Evolutionary conservation across 805 yeast genomes (phyloP), one percentile per base, ranked within the genome.

Genomic region (Kluyveromyces wickerhamii): DNA sequence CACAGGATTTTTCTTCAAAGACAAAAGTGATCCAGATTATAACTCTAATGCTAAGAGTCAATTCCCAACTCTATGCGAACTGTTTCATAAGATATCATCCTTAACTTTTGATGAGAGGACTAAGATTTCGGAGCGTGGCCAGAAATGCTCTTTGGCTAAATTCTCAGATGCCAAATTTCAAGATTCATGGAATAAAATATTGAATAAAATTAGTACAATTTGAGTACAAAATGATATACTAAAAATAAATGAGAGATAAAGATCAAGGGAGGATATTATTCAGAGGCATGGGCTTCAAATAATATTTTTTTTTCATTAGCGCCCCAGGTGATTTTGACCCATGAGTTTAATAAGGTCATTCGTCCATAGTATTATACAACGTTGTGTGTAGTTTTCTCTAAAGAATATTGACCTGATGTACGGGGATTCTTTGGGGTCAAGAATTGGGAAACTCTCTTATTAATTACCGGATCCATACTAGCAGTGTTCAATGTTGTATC

Each of bases 1-100:
- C 38, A 69, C 85, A 0, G 97, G 97, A 0, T 80, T 82, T 49
- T 81, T 87, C 56, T 92, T 89, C 64, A 74, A 70, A 41, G 74
- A 79, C 43, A 57, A 59, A 9, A 55, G 57, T 5, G 96, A 88
- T 52, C 94, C 95, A 1, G 96, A 84, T 54, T 79, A 52, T 47
- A 38, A 31, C 11, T 37, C 38, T 13, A 35, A 43, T 17, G 40
- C 39, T 15, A 38, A 39, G 21, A 51, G 42, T 28, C 52, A 50
- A n/a, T 71, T 59, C 51, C 71, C 74, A 1, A 49, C 64, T 1
- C 63, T 89, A 32, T 47, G 64, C n/a, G 67, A 67, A 7, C 62
- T 73, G 5, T 66, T 89, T 17, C 35, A 45, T 2, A 46, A 58
- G 27, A 70, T 72, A 4, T 62, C 67, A 22, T 46, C 65, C 8